Conservation (phyloP, 768 basidiomycete genomes). For the Cubamyces lactineus region DNA sequence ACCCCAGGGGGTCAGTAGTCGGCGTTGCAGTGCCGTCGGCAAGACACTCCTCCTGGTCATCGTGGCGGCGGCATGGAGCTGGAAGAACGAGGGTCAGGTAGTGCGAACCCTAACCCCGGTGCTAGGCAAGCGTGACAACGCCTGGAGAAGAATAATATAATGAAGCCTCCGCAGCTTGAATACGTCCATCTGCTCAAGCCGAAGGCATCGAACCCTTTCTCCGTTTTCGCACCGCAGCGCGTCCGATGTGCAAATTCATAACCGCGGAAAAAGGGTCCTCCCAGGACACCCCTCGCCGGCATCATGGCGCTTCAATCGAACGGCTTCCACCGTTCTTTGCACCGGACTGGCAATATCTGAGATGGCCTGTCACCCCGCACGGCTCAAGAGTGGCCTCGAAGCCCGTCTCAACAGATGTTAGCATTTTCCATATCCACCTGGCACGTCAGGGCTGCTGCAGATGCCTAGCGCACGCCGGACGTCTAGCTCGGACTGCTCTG, state of each 20-base stretch:
- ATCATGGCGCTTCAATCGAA: conserved; percentile 1
- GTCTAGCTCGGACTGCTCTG: conserved; percentile 6
- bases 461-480: neutral
- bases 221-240: conserved; percentile 1
- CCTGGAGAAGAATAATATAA: neutral
- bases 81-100: neutral
- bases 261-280: neutral
- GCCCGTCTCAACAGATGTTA: conserved; percentile 4
- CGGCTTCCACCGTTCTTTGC: neutral
- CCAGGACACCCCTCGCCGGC: neutral
- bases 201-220: neutral
- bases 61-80: neutral
- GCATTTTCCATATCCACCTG: neutral
- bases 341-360: conserved; percentile 1
- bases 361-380: conserved; percentile 2
- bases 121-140: conserved; percentile 1
- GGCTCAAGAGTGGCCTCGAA: conserved; percentile 15
- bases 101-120: conserved; percentile 5
- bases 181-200: neutral
- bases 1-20: no score
- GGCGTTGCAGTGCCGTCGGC: no score
- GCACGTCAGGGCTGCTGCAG: neutral
- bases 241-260: conserved; percentile 5
- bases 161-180: neutral
- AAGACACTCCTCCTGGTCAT: no score